Evolutionary conservation across 345 rosid species (phyloP), one percentile per base, ranked within the genome.

Genomic region (Ceriops decandra): DNA sequence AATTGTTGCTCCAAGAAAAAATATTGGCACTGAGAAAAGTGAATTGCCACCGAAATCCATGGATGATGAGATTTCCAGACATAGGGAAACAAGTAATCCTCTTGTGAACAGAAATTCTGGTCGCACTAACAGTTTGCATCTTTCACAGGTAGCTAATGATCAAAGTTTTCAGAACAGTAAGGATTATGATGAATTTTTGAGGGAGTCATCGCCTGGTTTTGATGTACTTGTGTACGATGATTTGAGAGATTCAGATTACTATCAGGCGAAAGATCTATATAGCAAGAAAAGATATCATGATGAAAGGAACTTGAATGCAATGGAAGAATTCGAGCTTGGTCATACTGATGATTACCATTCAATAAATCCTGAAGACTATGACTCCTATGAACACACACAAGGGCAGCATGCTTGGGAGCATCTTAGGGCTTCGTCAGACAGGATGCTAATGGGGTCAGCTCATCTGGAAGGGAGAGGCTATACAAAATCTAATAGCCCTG

Each of bases 211-310:
- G 76, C 98, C 98, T 72, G 98, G 92, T 53, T 87, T 89, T 81
- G 97, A 93, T 84, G 98, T 93, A 76, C 96, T 93, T 71, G 98
- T 93, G 75, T 96, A 91, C 66, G 87, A 88, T 76, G 97, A 93
- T 74, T 76, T 79, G 17, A 59, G 86, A 69, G 90, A 85, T 54
- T 67, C 89, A 68, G 89, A 87, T 72, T 93, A 83, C 74, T 90
- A 82, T 74, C 91, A 76, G 42, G 85, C 80, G 47, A 96, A 86
- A 72, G 96, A 90, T 79, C 87, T 74, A 60, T 90, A 84, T 77
- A 85, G 87, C 62, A 82, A 81, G 62, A 56, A 78, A 7, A 72
- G 84, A 75, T 81, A 76, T 59, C 87, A 78, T 60, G 91, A 88
- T 67, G 83, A 88, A 63, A 74, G 86, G 83, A 82, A 79, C 72